Percentiles rank a stretch among this genome's conserved stretches.
These are phyloP conservation scores for Tylopilus sp. DNA, from an alignment of 768 basidiomycete species.

Conservation along the genomic window DNA sequence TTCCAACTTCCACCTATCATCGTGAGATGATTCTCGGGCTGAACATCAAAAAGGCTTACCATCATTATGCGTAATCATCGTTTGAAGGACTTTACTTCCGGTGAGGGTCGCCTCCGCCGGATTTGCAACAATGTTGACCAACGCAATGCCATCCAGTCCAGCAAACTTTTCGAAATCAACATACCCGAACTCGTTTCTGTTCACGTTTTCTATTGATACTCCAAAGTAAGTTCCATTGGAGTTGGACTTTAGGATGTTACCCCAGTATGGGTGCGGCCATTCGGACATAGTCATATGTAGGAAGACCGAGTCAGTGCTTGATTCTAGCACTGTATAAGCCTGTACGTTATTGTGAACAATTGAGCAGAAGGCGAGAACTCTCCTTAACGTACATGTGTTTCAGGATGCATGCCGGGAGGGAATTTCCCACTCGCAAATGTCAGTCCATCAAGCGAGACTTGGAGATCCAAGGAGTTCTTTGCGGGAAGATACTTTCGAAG, in stretches of 20 bases:
- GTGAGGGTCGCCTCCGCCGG: slow-evolving; percentile 68
- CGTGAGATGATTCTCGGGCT: neutral
- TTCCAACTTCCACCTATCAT: slow-evolving; percentile 81
- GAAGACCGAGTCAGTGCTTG: slow-evolving; percentile 90
- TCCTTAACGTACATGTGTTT: slow-evolving; percentile 70
- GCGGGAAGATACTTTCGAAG: slow-evolving; percentile 45
- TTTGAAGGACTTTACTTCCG: slow-evolving; percentile 73
- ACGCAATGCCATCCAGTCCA: slow-evolving; percentile 91
- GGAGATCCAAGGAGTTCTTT: slow-evolving; percentile 67
- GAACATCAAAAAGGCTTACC: slow-evolving; percentile 44
- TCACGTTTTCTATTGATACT: slow-evolving; percentile 81
- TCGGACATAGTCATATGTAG: slow-evolving; percentile 93
- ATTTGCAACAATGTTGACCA: slow-evolving; percentile 89
- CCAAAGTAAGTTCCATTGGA: slow-evolving; percentile 98
- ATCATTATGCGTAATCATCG: slow-evolving; percentile 94
- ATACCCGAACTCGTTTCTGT: slow-evolving; percentile 82
- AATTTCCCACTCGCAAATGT: slow-evolving; percentile 85
- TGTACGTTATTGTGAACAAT: slow-evolving; percentile 25
- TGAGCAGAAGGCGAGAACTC: neutral
- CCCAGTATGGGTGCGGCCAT: slow-evolving; percentile 71
- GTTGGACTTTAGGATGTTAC: slow-evolving; percentile 92
- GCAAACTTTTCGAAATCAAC: slow-evolving; percentile 99
- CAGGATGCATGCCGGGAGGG: slow-evolving; percentile 86
- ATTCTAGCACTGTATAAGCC: slow-evolving; percentile 95
- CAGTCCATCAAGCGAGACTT: slow-evolving; percentile 89